phyloP scores from a whole-genome alignment of 1,284 basidiomycete genomes.

The Trametes pubescens region DNA sequence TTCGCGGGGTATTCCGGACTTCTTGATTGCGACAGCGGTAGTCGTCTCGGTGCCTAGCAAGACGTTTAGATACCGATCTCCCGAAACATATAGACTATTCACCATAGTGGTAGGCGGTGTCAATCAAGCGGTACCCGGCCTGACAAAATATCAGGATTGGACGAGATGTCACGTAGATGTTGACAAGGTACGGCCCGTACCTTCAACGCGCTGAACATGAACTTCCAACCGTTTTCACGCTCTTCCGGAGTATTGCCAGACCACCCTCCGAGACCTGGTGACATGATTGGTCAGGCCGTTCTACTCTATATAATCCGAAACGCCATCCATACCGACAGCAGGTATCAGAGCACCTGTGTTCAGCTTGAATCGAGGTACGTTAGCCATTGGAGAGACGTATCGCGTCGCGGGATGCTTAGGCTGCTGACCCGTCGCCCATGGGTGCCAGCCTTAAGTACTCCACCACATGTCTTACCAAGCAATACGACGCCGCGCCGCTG shows the following conservation, averaged over 20 bases:
- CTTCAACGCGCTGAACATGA: constrained; percentile 41
- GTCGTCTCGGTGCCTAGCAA: constrained; percentile 47
- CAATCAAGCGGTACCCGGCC: constrained; percentile 43
- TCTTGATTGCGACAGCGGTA: constrained; percentile 52
- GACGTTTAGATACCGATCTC: neutral
- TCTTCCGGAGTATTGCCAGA: constrained; percentile 37
- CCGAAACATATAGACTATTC: neutral
- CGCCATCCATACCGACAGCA: constrained; percentile 35
- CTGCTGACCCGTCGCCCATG: neutral
- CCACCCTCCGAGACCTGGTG: constrained; percentile 43
- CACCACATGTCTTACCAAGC: constrained; percentile 24
- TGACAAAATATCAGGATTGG: constrained; percentile 5
- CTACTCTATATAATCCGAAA: neutral
- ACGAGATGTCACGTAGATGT: neutral
- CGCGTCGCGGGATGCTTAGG: neutral
- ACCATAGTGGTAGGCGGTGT: constrained; percentile 44
- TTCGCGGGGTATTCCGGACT: constrained; percentile 50
- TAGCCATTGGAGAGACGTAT: constrained; percentile 28
- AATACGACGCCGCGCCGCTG: constrained; percentile 7
- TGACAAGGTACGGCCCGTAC: constrained; percentile 10
- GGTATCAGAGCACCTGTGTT: constrained; percentile 42
- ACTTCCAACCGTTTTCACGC: constrained; percentile 33
- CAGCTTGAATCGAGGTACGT: constrained; percentile 40
- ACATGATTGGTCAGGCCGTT: neutral
- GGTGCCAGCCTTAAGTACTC: constrained; percentile 16